Evolutionary conservation across 164 flowering plant genomes (phyloP).

Genomic region (Macadamia integrifolia): DNA sequence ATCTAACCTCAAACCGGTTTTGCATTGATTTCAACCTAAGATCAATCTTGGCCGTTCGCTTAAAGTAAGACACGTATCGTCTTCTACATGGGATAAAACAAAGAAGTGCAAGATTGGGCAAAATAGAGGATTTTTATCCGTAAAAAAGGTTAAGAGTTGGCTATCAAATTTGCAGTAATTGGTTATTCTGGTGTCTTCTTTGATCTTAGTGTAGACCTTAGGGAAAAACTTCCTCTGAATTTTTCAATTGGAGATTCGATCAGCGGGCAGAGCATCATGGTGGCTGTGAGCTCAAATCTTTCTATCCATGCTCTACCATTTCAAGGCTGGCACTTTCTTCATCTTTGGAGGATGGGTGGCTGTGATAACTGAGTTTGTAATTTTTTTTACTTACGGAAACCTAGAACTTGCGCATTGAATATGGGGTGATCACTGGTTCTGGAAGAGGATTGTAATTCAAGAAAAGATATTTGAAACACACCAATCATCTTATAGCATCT

Average conservation of each 20-base stretch:
- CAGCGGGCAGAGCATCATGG: constrained; percentile 14
- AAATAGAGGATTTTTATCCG: constrained; percentile 38
- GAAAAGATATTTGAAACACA: too few species aligned
- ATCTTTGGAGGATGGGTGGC: too few species aligned
- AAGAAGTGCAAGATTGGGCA: constrained; percentile 51
- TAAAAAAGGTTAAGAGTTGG: constrained; percentile 53
- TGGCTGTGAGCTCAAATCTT: constrained; percentile 14
- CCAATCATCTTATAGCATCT: too few species aligned
- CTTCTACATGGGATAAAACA: constrained; percentile 44
- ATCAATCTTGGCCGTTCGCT: constrained; percentile 45
- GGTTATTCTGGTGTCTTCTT: constrained; percentile 30
- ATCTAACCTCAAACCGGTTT: too few species aligned
- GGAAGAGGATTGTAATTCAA: constrained; percentile 25
- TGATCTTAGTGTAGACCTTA: constrained; percentile 41
- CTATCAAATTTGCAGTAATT: constrained; percentile 69
- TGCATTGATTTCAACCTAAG: too few species aligned
- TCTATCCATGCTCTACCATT: constrained; percentile 7
- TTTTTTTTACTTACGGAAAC: constrained; percentile 24
- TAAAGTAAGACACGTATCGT: constrained; percentile 19
- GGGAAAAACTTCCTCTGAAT: constrained; percentile 58
- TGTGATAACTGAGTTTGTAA: constrained; percentile 20
- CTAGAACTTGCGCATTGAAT: constrained; percentile 20
- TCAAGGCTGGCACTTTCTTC: too few species aligned
- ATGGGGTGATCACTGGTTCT: constrained; percentile 41
- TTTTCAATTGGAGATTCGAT: constrained; percentile 24